phyloP scores from a whole-genome alignment of 768 basidiomycete genomes.

The Hemileccinum impolitum region DNA sequence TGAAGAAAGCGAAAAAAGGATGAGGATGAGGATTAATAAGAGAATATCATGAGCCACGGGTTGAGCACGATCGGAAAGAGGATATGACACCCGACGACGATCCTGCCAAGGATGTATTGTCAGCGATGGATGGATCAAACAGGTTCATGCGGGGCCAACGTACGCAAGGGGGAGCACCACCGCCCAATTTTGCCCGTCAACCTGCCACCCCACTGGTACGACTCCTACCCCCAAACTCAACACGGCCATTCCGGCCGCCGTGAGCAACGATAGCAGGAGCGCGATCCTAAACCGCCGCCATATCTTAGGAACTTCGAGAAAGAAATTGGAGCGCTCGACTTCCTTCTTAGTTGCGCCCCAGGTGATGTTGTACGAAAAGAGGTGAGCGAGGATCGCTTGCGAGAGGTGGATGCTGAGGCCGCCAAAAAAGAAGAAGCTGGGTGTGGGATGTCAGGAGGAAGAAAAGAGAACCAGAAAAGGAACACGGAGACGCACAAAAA shows the following conservation, averaged over 20 bases:
- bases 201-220: conserved; percentile 66
- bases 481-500: conserved; percentile 32
- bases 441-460: background rate
- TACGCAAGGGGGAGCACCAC: conserved; percentile 71
- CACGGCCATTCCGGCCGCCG: conserved; percentile 53
- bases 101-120: background rate
- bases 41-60: conserved; percentile 87
- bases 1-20: no score
- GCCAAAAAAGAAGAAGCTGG: conserved; percentile 50
- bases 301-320: conserved; percentile 84
- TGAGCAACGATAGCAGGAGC: conserved; percentile 49
- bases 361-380: conserved; percentile 56
- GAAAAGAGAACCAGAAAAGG: background rate
- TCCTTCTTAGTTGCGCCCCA: conserved; percentile 74
- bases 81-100: conserved; percentile 65
- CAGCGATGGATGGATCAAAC: no score
- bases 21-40: conserved; percentile 36
- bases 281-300: conserved; percentile 71
- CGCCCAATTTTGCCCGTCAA: conserved; percentile 61
- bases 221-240: conserved; percentile 39
- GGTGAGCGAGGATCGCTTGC: conserved; percentile 50
- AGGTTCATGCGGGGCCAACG: no score
- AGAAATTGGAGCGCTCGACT: conserved; percentile 89
- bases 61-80: conserved; percentile 84
- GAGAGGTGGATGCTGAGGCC: conserved; percentile 54